These are phyloP conservation scores for Tuber microsphaerosporum DNA, from an alignment of 495 filamentous ascomycete species.

Conservation along the genomic window DNA sequence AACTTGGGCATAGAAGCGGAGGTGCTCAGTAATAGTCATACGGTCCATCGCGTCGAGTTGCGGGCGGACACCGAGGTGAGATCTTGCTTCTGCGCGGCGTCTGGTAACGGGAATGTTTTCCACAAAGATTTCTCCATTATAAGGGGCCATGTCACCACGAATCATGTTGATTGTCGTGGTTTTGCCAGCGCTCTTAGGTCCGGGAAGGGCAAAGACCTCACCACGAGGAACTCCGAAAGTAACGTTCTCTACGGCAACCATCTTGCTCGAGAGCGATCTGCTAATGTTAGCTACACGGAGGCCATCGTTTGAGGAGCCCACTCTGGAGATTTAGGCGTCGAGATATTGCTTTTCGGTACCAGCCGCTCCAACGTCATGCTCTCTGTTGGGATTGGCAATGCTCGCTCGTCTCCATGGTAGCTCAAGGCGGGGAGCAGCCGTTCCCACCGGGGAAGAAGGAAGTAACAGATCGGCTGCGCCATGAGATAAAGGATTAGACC, in stretches of 20 bases:
- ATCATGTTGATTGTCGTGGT: constrained; percentile 77
- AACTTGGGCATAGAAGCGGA: constrained; percentile 65
- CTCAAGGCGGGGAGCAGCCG: constrained; percentile 49
- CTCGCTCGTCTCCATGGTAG: constrained; percentile 46
- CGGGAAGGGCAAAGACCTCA: constrained; percentile 77
- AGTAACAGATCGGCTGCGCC: constrained; percentile 59
- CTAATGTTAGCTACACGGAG: constrained; percentile 68
- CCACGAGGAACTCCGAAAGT: constrained; percentile 69
- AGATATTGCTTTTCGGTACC: constrained; percentile 45
- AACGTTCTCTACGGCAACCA: constrained; percentile 69
- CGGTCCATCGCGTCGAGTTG: constrained; percentile 61
- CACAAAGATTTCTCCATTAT: constrained; percentile 62
- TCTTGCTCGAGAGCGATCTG: constrained; percentile 60
- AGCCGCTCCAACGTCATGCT: constrained; percentile 20
- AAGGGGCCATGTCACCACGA: constrained; percentile 70
- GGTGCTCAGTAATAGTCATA: constrained; percentile 65
- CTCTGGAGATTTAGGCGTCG: constrained; percentile 46
- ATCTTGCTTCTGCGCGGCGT: constrained; percentile 58
- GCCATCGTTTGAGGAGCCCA: constrained; percentile 53
- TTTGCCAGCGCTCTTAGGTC: constrained; percentile 85
- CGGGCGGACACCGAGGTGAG: constrained; percentile 69
- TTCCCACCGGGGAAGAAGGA: constrained; percentile 62
- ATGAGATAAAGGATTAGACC: constrained; percentile 72
- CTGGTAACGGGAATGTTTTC: constrained; percentile 63
- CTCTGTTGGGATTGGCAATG: constrained; percentile 45